Evolutionary conservation across 805 yeast genomes (phyloP), one percentile per base, ranked within the genome.

Genomic region (Jamesozyma spencerorum): DNA sequence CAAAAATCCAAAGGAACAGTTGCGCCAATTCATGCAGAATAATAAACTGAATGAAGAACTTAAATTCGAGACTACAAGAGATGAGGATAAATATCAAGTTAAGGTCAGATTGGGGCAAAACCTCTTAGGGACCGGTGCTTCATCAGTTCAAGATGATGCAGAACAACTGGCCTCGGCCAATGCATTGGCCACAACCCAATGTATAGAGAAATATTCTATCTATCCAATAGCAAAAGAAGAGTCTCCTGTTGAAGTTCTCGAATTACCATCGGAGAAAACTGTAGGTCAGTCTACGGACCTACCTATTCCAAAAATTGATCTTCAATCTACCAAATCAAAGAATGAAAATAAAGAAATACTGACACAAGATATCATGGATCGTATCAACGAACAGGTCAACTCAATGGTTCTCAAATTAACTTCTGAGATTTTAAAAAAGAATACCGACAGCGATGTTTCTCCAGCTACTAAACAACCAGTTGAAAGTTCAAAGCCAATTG

Each of bases 91-190:
- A 51, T 59, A 65, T 2, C 85, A 83, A 14, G 68, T 74, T 20
- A 79, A 90, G 45, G 34, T 19, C 2, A 50, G 58, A 31, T 72
- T 85, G 3, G 72, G 69, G 33, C 81, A 76, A 28, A 60, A 68
- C 3, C 58, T 63, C 2, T 49, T 86, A 17, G 94, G 90, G 0
- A 60, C 57, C 7, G 95, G 94, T 3, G 64, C 62, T 11, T 95
- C 81, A 7, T 63, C 69, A 5, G 77, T 71, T 45, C 60, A 66
- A 2, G 78, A 75, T 53, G 81, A 74, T 27, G 95, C 95, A 0
- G 87, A 94, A 2, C 61, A 72, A 13, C 64, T 79, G 40, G 95
- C 95, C 0, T 95, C 96, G 0, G 77, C 75, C 79, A 63, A 66
- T 29, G 92, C 88, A 0, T 62, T 87, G 34, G 58, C 62, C 5